These are phyloP conservation scores for Calonectria ilicicola DNA, from an alignment of 2,329 filamentous ascomycete genomes.

Conservation along the genomic window DNA sequence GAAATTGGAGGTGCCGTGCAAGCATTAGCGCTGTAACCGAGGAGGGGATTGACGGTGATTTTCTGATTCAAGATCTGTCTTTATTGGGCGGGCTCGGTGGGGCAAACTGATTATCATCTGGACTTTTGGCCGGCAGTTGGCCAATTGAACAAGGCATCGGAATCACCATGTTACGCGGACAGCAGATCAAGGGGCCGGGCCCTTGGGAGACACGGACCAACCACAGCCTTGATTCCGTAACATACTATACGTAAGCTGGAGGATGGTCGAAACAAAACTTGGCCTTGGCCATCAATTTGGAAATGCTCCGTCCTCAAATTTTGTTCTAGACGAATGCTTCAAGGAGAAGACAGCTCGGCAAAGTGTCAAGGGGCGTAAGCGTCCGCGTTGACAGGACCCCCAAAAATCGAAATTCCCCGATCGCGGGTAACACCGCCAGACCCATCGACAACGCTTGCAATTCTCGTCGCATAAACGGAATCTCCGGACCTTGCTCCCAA, in stretches of 20 bases:
- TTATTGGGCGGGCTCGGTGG: constrained; percentile 1
- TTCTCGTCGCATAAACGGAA: no score
- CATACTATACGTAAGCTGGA: not conserved
- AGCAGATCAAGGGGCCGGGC: not conserved
- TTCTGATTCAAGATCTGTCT: not conserved
- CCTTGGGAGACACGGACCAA: not conserved
- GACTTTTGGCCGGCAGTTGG: not conserved
- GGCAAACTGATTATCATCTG: not conserved
- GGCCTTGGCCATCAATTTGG: no score
- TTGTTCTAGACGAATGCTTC: no score
- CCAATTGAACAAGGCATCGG: not conserved
- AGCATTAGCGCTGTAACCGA: not conserved
- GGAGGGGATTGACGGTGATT: not conserved
- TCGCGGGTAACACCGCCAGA: no score
- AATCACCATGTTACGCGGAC: not conserved
- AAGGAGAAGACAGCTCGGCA: no score
- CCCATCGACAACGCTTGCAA: no score
- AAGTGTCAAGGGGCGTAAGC: no score
- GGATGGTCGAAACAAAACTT: no score
- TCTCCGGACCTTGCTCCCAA: no score
- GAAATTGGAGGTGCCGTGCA: not conserved
- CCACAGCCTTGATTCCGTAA: not conserved
- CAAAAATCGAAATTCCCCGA: no score
- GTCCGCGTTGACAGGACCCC: no score
- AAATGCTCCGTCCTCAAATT: no score